Conservation (phyloP, 805 yeast species). For the Naumovozyma castellii region DNA sequence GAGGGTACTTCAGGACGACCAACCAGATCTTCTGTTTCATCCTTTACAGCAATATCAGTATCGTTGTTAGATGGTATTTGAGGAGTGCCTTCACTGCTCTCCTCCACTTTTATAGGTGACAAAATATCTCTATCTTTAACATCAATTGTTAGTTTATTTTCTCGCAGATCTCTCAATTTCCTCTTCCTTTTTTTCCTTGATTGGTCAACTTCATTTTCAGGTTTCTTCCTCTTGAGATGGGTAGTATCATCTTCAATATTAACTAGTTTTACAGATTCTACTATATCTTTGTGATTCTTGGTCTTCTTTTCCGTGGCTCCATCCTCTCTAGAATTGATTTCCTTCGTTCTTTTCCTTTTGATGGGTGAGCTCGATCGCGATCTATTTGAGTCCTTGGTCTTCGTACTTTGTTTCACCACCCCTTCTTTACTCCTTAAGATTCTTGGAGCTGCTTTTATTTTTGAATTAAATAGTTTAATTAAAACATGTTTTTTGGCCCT, state of each 20-base stretch:
- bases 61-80: too few species aligned
- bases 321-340: too few species aligned
- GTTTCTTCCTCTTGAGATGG: background rate
- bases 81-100: too few species aligned
- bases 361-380: background rate
- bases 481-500: slow-evolving; percentile 60
- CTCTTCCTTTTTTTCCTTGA: background rate
- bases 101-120: background rate
- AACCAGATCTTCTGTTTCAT: too few species aligned
- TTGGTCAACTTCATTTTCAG: background rate
- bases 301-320: slow-evolving; percentile 1
- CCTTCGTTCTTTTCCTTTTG: background rate
- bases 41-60: too few species aligned
- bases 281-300: slow-evolving; percentile 2
- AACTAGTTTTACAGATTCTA: background rate
- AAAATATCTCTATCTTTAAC: too few species aligned
- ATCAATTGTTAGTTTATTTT: background rate
- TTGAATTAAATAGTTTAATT: slow-evolving; percentile 40
- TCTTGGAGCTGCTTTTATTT: background rate
- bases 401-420: slow-evolving; percentile 1
- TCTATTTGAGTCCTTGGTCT: slow-evolving; percentile 3
- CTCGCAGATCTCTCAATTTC: background rate
- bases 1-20: too few species aligned
- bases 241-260: background rate
- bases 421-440: slow-evolving; percentile 4